Evolutionary conservation across 352 stramenopile genomes (phyloP), one percentile per base, ranked within the genome.

Genomic region (Saprolegnia diclina): DNA sequence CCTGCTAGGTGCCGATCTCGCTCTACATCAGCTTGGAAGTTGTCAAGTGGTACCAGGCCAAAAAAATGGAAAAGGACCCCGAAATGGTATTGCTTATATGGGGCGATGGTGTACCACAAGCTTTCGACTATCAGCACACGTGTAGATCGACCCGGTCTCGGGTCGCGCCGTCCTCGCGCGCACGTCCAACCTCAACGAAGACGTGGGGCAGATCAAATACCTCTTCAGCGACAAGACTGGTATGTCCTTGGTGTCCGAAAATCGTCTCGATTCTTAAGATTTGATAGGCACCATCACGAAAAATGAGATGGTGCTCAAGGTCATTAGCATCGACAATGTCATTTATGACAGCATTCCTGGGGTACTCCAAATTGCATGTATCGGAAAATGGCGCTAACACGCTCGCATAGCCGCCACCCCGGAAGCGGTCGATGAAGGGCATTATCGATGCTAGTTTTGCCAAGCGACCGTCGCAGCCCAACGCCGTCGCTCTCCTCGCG

Each of bases 141-240:
- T 21, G 29, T 55, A 69, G 63, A 48, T 54, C 18, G 63, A 69
- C 16, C 44, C 56, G 4, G 14, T 80, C 32, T 88, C 79, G 0
- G 85, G 79, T 0, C 75, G 77, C 10, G 79, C 81, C 0, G 89
- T 96, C 0, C 89, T 88, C n/a, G 94, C 89, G 5, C 87, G 95
- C 0, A 97, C 89, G 0, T 97, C 91, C 18, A 96, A 97, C 57
- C 89, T 98, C 54, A 97, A 97, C 45, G 94, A 97, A 79, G 91
- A 98, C 61, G 77, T 98, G 1, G 97, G 97, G 0, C 91, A 98
- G 80, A 97, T 99, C 71, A 93, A 98, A 69, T 99, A 99, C 77
- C 94, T 99, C 14, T 99, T 99, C 77, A 98, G 85, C 19, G 97
- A 99, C 75, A 99, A 99, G 75, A 99, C 97, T 0, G 97, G 97